Percentiles rank a stretch among this genome's conserved stretches.
Conservation (phyloP, 495 filamentous ascomycete species). For the Neurospora sp. region DNA sequence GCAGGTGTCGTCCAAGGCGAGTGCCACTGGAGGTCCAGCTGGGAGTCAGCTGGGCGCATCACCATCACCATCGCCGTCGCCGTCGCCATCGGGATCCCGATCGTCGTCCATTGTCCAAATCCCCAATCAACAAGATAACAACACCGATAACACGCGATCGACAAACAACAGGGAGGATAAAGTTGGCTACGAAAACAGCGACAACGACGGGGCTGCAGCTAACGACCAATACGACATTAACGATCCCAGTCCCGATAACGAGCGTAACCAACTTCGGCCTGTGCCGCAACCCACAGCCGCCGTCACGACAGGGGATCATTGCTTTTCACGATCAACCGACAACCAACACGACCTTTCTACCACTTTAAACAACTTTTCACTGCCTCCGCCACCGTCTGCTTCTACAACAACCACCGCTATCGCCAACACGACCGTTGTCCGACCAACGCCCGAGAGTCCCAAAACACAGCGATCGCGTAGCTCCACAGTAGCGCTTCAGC, state of each 20-base stretch:
- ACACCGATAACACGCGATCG: neutral
- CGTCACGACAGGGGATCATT: neutral
- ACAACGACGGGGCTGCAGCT: neutral
- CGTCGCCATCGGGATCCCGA: constrained; percentile 5
- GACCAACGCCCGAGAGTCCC: constrained; percentile 11
- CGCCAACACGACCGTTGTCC: constrained; percentile 10
- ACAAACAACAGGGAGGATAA: neutral
- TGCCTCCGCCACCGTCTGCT: neutral
- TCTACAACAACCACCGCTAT: neutral
- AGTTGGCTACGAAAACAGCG: neutral
- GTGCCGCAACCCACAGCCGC: constrained; percentile 10
- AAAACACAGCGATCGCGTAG: constrained; percentile 14
- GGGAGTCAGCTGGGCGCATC: constrained; percentile 12
- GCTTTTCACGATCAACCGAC: neutral
- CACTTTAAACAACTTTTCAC: neutral
- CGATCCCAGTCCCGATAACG: neutral
- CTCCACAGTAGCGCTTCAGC: constrained; percentile 4
- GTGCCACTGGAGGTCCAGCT: neutral
- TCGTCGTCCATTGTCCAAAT: neutral
- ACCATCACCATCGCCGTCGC: constrained; percentile 11
- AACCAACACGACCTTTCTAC: neutral
- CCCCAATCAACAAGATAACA: neutral
- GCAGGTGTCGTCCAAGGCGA: constrained; percentile 3
- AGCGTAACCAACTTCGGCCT: neutral
- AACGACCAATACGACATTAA: neutral